These are phyloP conservation scores for Xerocomellus amylosporus DNA, from an alignment of 768 basidiomycete genomes.

Conservation along the genomic window DNA sequence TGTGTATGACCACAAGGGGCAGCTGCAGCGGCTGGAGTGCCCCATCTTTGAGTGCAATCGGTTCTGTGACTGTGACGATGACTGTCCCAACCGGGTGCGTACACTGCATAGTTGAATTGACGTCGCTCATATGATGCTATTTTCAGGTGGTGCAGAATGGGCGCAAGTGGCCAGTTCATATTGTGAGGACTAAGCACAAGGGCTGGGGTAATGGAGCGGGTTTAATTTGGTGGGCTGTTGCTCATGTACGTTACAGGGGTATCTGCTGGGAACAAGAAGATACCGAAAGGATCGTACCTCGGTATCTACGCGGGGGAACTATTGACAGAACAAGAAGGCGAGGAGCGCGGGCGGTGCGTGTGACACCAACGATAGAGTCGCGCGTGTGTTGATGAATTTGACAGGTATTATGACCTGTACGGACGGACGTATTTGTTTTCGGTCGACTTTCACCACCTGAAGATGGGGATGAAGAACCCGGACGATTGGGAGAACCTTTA, in stretches of 20 bases:
- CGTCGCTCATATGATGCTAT: not conserved
- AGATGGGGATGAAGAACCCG: conserved; percentile 26
- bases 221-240: not conserved
- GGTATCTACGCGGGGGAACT: conserved; percentile 88
- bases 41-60: conserved; percentile 89
- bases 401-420: conserved; percentile 68
- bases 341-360: conserved; percentile 64
- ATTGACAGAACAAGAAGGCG: conserved; percentile 62
- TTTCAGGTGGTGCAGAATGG: conserved; percentile 81
- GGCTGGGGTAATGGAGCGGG: conserved; percentile 70
- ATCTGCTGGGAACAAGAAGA: conserved; percentile 61
- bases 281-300: conserved; percentile 66
- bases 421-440: conserved; percentile 82
- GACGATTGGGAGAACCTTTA: conserved; percentile 39
- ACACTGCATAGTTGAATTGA: not conserved
- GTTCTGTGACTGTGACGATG: conserved; percentile 74
- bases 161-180: conserved; percentile 55
- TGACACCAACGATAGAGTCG: too few relatives aligned
- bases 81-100: conserved; percentile 75
- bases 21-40: conserved; percentile 45
- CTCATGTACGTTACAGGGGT: conserved; percentile 49
- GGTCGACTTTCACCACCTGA: conserved; percentile 72
- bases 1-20: conserved; percentile 62
- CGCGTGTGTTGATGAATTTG: not conserved
- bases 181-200: conserved; percentile 70